These are phyloP conservation scores for Musa schizocarpa DNA, from an alignment of 176 grass and related monocot genomes.

Conservation along the genomic window DNA sequence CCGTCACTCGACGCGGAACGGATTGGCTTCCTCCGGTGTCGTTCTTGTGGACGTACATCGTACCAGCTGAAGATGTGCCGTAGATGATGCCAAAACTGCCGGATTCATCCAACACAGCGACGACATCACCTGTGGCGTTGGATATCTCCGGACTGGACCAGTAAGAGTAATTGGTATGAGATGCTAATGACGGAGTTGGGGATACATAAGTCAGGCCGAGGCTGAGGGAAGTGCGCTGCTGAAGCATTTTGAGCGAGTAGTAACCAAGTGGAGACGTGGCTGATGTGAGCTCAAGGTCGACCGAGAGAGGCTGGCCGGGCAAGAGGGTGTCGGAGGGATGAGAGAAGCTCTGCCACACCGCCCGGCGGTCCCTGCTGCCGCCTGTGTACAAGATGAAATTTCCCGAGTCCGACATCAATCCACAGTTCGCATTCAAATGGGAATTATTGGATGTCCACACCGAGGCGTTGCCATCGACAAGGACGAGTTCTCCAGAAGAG, in stretches of 20 bases:
- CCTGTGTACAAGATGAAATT: background rate
- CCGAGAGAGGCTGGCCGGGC: background rate
- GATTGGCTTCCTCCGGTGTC: background rate
- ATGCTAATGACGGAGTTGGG: background rate
- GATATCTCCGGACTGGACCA: conserved; percentile 14
- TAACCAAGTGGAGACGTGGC: background rate
- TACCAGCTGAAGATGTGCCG: background rate
- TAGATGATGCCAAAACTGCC: conserved; percentile 14
- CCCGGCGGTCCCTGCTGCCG: background rate
- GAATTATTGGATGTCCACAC: background rate
- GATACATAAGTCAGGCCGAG: conserved; percentile 1
- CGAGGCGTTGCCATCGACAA: background rate
- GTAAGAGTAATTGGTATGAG: conserved; percentile 10
- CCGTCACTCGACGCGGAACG: background rate
- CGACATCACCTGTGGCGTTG: conserved; percentile 6
- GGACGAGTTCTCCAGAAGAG: background rate
- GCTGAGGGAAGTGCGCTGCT: conserved; percentile 15
- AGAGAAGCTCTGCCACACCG: conserved; percentile 13
- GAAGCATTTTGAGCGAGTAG: conserved; percentile 13
- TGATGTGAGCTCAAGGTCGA: conserved; percentile 5
- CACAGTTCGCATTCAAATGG: background rate
- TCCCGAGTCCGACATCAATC: background rate
- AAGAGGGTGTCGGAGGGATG: conserved; percentile 12
- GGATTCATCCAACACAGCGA: background rate
- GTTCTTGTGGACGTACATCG: conserved; percentile 20